Base-by-base conservation (phyloP, 176 grass and related monocot species). In the Triticum timopheevii region DNA sequence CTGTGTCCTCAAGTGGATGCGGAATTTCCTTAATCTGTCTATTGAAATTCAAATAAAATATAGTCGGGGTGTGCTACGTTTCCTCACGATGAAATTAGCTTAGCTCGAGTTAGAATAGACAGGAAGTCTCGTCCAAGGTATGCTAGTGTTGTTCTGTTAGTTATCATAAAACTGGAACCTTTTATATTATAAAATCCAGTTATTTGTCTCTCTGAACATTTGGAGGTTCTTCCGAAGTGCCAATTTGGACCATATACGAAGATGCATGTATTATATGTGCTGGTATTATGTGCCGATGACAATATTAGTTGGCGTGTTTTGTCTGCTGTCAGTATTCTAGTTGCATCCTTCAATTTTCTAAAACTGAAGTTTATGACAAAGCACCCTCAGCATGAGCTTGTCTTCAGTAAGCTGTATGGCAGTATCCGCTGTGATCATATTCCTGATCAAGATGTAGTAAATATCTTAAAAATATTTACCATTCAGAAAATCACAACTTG, bases 371-470 rank as follows among this genome's bases (percentile, higher is more conserved):
- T 16, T 27, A 8, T 45, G 39, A 64, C 68, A 23, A 61, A 23
- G 10, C 10, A 0, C 10, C 42, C 42, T 49, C 12, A 49, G 45
- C 13, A 1, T 49, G 12, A 49, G 45, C 45, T 49, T 13, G 0
- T 49, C 45, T 49, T 49, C 11, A 49, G 4, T 49, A 13, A 49
- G 45, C 4, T 49, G 3, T 49, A 49, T 49, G 3, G 4, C 45
- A 49, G 12, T 77, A 25, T 16, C 13, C 61, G 39, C 15, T 80
- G 78, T 23, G 7, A 24, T 11, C 23, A 25, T 80, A 45, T 77
- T 82, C 71, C 54, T 69, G 45, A 42, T 82, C 70, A 82, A 17
- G 15, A 45, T 16, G 39, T 2, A 80, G 78, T 65, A 65, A 62
- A 65, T 65, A 44, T 80, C 61, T 47, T 66, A 22, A 33, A 22